Base-by-base conservation (phyloP, 805 yeast species). In the Candida rishiriensis region DNA sequence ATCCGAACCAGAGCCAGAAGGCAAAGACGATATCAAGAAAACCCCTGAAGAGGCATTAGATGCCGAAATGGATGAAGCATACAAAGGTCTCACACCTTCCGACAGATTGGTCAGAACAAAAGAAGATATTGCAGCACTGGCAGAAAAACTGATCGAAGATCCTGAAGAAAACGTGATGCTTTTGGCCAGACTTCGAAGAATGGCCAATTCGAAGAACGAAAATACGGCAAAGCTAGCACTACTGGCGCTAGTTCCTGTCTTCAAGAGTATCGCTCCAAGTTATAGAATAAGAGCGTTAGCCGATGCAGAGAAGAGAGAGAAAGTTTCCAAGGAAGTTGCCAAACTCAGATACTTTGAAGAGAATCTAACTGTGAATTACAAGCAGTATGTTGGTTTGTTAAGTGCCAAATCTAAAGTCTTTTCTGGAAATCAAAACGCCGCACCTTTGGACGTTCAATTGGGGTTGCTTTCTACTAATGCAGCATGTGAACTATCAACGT, bases 251-350 rank as follows among this genome's bases (percentile, higher is more conserved):
- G 83, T 88, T 2, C 88, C 95, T 0, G 86, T 88, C 3, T 88
- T 88, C 72, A 88, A 87, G 55, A 76, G 84, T 44, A 76, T 93
- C 38, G 81, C 93, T 1, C 99, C 99, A 2, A 83, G 93, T 8
- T 91, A 91, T 64, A 77, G 82, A 48, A 88, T 91, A 42, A 75
- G 96, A 60, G 85, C 95, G 2, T 70, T 93, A 41, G 74, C 88
- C 2, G 97, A 88, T 14, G 65, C 78, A 0, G 98, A 91, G 63
- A 80, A 79, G 62, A 76, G 78, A 48, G 96, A 88, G 56, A 87
- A 81, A 55, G 95, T 88, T 3, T 70, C 90, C 12, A 86, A 76
- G 58, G 99, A 93, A 16, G 85, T 93, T 30, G 83, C 86, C 14
- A 78, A 75, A 56, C 63, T 85, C 54, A 76, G 99, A 59, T 74